Base-by-base conservation (phyloP, 805 yeast genomes). In the Candida suzukii region DNA sequence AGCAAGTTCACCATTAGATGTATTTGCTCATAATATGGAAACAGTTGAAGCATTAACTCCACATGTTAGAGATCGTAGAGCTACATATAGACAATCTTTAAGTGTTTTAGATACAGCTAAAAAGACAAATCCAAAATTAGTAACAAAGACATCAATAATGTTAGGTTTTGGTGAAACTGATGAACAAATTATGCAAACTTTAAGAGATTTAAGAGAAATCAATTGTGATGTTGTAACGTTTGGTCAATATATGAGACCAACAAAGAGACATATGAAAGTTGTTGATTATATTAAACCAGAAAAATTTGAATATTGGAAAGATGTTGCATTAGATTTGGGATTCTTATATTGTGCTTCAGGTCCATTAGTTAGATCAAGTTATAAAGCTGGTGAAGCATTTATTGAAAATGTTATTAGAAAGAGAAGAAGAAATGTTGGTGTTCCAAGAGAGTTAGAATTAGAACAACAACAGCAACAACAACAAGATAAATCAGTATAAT, bases 221-320 rank as follows among this genome's bases (percentile, higher is more conserved):
- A 67, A 73, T 9, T 93, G 95, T 61, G 98, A 93, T 57, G 95
- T 93, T 38, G 96, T 93, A 16, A 93, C 99, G 0, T 93, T 93
- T 64, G 99, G 99, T 29, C 99, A 93, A 66, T 93, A 93, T 63
- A 93, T 93, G 97, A 76, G 99, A 60, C 99, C 99, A 35, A 93
- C 99, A 2, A 93, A 86, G 65, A 80, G 99, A 57, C 99, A 93
- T 63, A 88, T 93, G 95, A 90, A 90, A 67, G 99, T 93, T 34
- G 96, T 87, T 11, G 97, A 91, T 52, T 93, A 93, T 55, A 78
- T 93, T 17, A 83, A 79, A 21, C 99, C 99, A 2, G 96, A 86
- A 51, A 88, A 88, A 61, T 93, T 93, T 60, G 95, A 90, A 45
- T 73, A 83, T 59, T 93, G 99, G 99, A 88, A 81, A 55, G 78